Percentiles rank a stretch among this genome's conserved stretches.
These are phyloP conservation scores for Phoma sp. DNA, from an alignment of 2,329 filamentous ascomycete genomes.

Conservation along the genomic window DNA sequence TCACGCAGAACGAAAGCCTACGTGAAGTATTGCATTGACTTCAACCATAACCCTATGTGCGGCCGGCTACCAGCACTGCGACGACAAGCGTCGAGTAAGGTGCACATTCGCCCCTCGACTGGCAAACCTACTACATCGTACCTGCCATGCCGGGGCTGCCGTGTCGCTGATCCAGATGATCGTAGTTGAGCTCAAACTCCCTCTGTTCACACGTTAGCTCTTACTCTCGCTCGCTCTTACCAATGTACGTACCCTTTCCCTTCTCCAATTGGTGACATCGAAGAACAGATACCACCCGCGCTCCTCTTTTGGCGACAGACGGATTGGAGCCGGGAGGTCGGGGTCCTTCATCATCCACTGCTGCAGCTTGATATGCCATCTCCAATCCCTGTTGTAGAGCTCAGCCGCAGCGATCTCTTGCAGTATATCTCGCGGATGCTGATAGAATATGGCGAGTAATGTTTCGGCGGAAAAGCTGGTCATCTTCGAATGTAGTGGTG, in stretches of 20 bases:
- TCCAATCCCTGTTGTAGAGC: constrained; percentile 61
- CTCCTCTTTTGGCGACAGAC: constrained; percentile 56
- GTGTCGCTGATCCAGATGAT: constrained; percentile 56
- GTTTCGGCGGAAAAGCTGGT: constrained; percentile 68
- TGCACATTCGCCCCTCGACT: neutral
- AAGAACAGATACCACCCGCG: constrained; percentile 63
- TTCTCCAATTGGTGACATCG: constrained; percentile 59
- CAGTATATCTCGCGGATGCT: constrained; percentile 68
- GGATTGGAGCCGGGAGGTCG: constrained; percentile 51
- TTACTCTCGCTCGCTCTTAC: neutral
- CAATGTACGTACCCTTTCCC: constrained; percentile 53
- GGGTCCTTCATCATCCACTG: constrained; percentile 64
- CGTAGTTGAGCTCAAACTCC: constrained; percentile 60
- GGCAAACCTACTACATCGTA: constrained; percentile 25
- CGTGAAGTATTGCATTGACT: too few relatives aligned
- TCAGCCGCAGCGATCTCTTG: constrained; percentile 71
- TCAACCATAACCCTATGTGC: too few relatives aligned
- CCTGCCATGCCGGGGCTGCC: constrained; percentile 42
- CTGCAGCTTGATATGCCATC: constrained; percentile 61
- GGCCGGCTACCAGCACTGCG: too few relatives aligned
- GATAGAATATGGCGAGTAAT: constrained; percentile 74
- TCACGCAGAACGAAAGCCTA: too few relatives aligned
- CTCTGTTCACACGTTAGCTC: constrained; percentile 45
- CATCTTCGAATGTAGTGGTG: constrained; percentile 64
- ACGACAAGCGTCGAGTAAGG: too few relatives aligned